These are phyloP conservation scores for Sclerotinia sclerotiorum DNA, from an alignment of 2,329 filamentous ascomycete species.

Conservation along the genomic window DNA sequence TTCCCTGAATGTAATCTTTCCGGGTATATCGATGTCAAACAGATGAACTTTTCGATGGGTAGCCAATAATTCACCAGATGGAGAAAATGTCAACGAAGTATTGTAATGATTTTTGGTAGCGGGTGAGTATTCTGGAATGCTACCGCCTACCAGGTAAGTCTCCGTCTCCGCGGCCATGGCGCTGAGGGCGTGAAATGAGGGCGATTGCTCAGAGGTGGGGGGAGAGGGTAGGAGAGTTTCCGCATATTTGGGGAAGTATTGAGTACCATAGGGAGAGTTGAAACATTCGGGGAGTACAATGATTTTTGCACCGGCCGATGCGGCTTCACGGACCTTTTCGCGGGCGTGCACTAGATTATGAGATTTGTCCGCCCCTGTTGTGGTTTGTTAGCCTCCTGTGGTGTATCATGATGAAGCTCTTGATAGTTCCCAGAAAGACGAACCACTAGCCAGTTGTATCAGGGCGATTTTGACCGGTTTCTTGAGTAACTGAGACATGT, in stretches of 20 bases:
- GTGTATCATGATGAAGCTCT: conserved; percentile 24
- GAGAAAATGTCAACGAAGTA: conserved; percentile 81
- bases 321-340: conserved; percentile 78
- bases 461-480: conserved; percentile 77
- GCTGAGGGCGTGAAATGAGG: conserved; percentile 82
- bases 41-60: conserved; percentile 92
- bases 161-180: conserved; percentile 75
- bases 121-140: conserved; percentile 79
- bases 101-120: conserved; percentile 76
- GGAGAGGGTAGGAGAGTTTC: conserved; percentile 81
- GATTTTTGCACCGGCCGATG: conserved; percentile 72
- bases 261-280: conserved; percentile 93
- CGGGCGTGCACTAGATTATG: conserved; percentile 81
- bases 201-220: conserved; percentile 67
- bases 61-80: conserved; percentile 74
- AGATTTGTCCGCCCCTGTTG: conserved; percentile 71
- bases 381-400: conserved; percentile 34
- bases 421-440: conserved; percentile 32
- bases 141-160: conserved; percentile 84
- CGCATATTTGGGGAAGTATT: conserved; percentile 89
- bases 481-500: conserved; percentile 56
- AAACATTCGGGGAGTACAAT: conserved; percentile 97
- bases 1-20: conserved; percentile 88
- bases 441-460: conserved; percentile 75
- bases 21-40: conserved; percentile 97